Conservation (phyloP, 805 yeast genomes). For the Hanseniaspora singularis region DNA sequence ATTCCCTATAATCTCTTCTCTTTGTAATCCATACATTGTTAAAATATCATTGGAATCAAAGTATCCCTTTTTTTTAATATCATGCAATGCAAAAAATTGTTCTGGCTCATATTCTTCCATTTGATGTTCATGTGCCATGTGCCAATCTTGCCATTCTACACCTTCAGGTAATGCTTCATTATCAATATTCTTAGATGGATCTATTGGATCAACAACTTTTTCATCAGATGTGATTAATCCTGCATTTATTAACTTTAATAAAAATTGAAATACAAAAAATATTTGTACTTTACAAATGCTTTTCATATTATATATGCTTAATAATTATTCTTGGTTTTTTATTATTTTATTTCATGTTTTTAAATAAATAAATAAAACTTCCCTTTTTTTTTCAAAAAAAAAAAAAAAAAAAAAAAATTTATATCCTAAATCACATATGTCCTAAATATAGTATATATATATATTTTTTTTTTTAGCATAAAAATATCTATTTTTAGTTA, state of each 20-base stretch:
- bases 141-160: slow-evolving; percentile 70
- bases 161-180: slow-evolving; percentile 39
- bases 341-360: too few relatives aligned
- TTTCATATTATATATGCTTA: background rate
- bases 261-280: background rate
- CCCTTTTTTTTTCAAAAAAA: too few relatives aligned
- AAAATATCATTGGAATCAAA: slow-evolving; percentile 54
- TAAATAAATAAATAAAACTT: too few relatives aligned
- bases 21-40: slow-evolving; percentile 64
- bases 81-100: slow-evolving; percentile 73
- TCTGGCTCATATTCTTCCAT: slow-evolving; percentile 60
- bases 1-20: slow-evolving; percentile 65
- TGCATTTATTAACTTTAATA: background rate
- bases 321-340: too few relatives aligned
- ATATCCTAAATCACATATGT: too few relatives aligned
- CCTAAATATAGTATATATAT: too few relatives aligned
- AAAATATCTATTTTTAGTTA: too few relatives aligned
- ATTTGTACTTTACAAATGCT: background rate
- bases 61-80: slow-evolving; percentile 45
- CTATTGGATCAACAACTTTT: slow-evolving; percentile 11
- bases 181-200: slow-evolving; percentile 25
- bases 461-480: too few relatives aligned
- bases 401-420: too few relatives aligned
- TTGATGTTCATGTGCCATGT: slow-evolving; percentile 82
- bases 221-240: slow-evolving; percentile 9